Base-by-base conservation (phyloP, 176 grass and related monocot genomes). In the Urochloa ruziziensis region DNA sequence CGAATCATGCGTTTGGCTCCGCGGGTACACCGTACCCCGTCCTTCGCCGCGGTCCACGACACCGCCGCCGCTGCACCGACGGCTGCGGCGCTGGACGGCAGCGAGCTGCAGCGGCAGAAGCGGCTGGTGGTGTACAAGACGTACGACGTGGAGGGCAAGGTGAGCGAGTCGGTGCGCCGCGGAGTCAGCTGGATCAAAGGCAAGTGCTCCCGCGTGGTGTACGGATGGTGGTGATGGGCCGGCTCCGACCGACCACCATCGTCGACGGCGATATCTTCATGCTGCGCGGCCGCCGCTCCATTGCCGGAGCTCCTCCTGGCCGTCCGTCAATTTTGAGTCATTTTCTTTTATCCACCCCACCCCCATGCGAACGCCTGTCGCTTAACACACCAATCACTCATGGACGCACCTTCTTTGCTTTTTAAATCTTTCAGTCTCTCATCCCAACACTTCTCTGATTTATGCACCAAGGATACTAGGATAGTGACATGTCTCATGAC, bases 121-220 rank as follows among this genome's bases (percentile, higher is more conserved):
- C 84, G 96, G 30, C 89, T 99, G 25, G 93, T 91, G 2, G 80
- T 60, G 0, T 99, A 99, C 80, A 99, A 96, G 85, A 90, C 62
- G 42, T 99, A 94, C 58, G 85, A 88, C 35, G 77, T 94, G 24
- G 91, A 96, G 67, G 89, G 93, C 13, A 99, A 91, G 89, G 64
- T 99, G 73, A 93, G 93, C 69, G 72, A 61, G 0, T 89, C 91
- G 0, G 23, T 99, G 8, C 88, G 87, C 15, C 94, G 91, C 77
- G 86, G 96, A 89, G 85, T 99, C 67, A 91, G 79, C 29, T 99
- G 96, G 96, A 61, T 99, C 27, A 99, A 96, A 80, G 81, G 87
- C 37, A 91, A 84, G 70, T 96, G 64, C 94, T 82, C 90, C 75
- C 80, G 87, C 58, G 63, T 88, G 0, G 73, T 91, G 9, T 73